phyloP scores from a whole-genome alignment of 345 rosid genomes.

The Eucalyptus rudis region DNA sequence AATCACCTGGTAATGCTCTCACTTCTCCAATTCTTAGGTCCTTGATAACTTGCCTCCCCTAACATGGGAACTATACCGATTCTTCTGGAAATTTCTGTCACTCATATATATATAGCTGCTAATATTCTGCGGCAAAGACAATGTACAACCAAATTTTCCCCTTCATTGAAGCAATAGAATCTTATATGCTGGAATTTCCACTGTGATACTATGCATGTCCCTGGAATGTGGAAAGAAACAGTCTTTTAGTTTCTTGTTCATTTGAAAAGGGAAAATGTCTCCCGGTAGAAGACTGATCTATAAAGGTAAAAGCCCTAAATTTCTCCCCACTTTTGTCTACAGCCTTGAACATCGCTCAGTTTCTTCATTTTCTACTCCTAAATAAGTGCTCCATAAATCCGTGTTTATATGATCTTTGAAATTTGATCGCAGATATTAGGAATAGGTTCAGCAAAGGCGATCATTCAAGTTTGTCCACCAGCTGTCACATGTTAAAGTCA shows the following conservation, averaged over 20 bases:
- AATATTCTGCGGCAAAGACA: background rate
- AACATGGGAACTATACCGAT: background rate
- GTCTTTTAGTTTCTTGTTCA: background rate
- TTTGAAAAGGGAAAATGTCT: background rate
- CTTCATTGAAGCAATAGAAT: background rate
- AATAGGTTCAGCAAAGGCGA: conserved; percentile 2
- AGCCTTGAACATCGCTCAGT: background rate
- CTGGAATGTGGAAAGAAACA: background rate
- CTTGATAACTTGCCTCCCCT: background rate
- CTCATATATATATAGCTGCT: background rate
- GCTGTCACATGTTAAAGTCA: conserved; percentile 4
- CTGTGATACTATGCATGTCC: background rate
- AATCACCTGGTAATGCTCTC: background rate
- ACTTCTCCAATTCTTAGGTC: background rate
- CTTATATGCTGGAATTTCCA: background rate
- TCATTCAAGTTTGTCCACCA: conserved; percentile 4
- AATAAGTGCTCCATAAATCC: background rate
- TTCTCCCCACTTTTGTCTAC: background rate
- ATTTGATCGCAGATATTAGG: conserved; percentile 1
- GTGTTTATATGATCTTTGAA: background rate
- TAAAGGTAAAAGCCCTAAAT: background rate
- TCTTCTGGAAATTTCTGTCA: background rate
- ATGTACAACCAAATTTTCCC: background rate
- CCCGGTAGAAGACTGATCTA: background rate
- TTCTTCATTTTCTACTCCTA: background rate